These are phyloP conservation scores for Pseudocercospora macadamiae DNA, from an alignment of 2,329 filamentous ascomycete genomes.

Conservation along the genomic window DNA sequence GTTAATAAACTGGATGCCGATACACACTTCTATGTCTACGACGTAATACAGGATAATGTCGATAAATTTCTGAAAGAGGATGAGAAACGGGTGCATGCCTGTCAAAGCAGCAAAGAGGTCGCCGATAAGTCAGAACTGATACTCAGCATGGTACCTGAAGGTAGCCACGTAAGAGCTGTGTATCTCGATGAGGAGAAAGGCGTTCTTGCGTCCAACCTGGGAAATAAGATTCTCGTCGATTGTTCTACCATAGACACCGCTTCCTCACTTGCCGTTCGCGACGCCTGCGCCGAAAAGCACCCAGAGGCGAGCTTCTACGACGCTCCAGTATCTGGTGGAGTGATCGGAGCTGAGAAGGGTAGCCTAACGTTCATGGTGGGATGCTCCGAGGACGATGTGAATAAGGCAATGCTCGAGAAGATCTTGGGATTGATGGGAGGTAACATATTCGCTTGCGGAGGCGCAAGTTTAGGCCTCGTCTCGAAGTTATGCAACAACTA, in stretches of 20 bases:
- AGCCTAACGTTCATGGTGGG: conserved; percentile 62
- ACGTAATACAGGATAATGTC: conserved; percentile 49
- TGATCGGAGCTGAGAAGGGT: conserved; percentile 55
- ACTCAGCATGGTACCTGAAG: conserved; percentile 59
- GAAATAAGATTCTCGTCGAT: conserved; percentile 55
- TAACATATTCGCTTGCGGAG: conserved; percentile 60
- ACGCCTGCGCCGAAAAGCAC: conserved; percentile 43
- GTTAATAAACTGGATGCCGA: conserved; percentile 49
- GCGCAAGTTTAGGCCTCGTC: conserved; percentile 58
- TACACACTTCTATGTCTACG: conserved; percentile 53
- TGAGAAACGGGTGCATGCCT: conserved; percentile 44
- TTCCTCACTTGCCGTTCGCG: conserved; percentile 52
- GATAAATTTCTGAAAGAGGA: conserved; percentile 49
- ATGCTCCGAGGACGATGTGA: conserved; percentile 49
- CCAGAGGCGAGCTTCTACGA: conserved; percentile 54
- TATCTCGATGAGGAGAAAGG: conserved; percentile 52
- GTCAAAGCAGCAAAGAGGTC: conserved; percentile 51
- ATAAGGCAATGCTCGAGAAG: conserved; percentile 47
- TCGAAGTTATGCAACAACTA: conserved; percentile 67
- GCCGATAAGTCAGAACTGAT: conserved; percentile 55
- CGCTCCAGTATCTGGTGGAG: conserved; percentile 57
- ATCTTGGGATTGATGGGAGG: conserved; percentile 58
- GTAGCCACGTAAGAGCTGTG: conserved; percentile 54
- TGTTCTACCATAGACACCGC: conserved; percentile 60
- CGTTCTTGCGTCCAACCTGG: conserved; percentile 46